A percentile compares a stretch with the other conserved stretches of the same genome.
Evolutionary conservation across 331 rosid genomes (phyloP).

Genomic region (Cydonia oblonga): DNA sequence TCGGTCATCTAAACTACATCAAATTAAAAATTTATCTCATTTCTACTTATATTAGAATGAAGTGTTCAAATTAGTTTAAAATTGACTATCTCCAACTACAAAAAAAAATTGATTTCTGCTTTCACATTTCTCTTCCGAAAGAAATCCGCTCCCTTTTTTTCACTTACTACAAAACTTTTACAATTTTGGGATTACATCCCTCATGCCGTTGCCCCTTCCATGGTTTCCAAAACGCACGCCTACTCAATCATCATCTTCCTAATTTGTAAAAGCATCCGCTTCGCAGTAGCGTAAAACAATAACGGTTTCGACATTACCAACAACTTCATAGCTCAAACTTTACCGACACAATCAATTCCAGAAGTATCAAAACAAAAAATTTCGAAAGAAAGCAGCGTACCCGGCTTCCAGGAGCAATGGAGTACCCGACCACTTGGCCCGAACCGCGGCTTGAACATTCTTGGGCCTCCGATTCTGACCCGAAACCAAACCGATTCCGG

Average conservation of each 20-base stretch:
- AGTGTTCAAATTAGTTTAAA: not conserved
- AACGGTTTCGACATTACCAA: not conserved
- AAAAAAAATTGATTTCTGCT: not conserved
- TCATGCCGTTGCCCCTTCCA: not conserved
- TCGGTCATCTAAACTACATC: not conserved
- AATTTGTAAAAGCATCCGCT: not conserved
- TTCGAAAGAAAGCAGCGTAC: conserved; percentile 20
- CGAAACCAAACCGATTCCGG: conserved; percentile 23
- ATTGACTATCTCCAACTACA: not conserved
- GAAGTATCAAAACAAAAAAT: not conserved
- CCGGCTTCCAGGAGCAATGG: conserved; percentile 94
- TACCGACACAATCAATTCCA: not conserved
- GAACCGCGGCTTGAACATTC: conserved; percentile 74
- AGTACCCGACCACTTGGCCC: conserved; percentile 79
- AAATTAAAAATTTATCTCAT: not conserved
- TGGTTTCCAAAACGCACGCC: not conserved
- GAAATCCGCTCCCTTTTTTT: not conserved
- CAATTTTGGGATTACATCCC: not conserved
- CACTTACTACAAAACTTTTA: not conserved
- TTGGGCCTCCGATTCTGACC: conserved; percentile 45
- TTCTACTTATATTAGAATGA: not conserved
- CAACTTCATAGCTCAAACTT: not conserved
- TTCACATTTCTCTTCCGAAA: not conserved
- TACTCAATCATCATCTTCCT: not conserved
- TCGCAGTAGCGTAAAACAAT: not conserved